phyloP scores from a whole-genome alignment of 805 yeast genomes.

The Nakazawaea ishiwadae region DNA sequence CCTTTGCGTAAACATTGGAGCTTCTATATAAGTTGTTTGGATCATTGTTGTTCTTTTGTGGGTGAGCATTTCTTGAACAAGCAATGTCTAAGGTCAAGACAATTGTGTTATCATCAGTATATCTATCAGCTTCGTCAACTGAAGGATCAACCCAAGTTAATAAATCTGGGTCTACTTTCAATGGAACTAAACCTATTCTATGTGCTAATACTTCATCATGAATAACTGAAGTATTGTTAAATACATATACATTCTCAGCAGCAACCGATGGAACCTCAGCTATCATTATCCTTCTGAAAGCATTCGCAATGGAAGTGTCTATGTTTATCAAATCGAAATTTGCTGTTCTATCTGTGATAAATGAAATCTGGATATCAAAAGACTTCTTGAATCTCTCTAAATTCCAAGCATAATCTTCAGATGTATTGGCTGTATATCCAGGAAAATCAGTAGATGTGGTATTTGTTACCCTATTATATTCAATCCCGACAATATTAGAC shows the following conservation, averaged over 20 bases:
- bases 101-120: conserved; percentile 85
- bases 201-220: conserved; percentile 97
- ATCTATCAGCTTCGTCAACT: conserved; percentile 59
- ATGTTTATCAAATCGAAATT: conserved; percentile 83
- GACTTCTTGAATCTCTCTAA: conserved; percentile 68
- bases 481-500: conserved; percentile 74
- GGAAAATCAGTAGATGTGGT: conserved; percentile 91
- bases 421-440: conserved; percentile 58
- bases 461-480: conserved; percentile 86
- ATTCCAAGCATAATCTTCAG: conserved; percentile 74
- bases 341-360: conserved; percentile 62
- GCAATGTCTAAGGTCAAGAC: conserved; percentile 76
- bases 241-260: conserved; percentile 83
- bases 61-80: conserved; percentile 83
- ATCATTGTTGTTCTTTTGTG: conserved; percentile 71
- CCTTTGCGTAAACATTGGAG: conserved; percentile 84
- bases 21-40: conserved; percentile 82
- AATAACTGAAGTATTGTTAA: conserved; percentile 93
- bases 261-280: conserved; percentile 97
- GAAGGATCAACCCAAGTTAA: conserved; percentile 75
- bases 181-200: conserved; percentile 88
- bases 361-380: conserved; percentile 63
- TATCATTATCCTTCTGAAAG: conserved; percentile 95
- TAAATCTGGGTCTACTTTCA: conserved; percentile 86
- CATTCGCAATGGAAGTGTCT: conserved; percentile 93